These are phyloP conservation scores for Thraustochytrium sp. DNA, from an alignment of 352 stramenopile genomes.

Conservation along the genomic window DNA sequence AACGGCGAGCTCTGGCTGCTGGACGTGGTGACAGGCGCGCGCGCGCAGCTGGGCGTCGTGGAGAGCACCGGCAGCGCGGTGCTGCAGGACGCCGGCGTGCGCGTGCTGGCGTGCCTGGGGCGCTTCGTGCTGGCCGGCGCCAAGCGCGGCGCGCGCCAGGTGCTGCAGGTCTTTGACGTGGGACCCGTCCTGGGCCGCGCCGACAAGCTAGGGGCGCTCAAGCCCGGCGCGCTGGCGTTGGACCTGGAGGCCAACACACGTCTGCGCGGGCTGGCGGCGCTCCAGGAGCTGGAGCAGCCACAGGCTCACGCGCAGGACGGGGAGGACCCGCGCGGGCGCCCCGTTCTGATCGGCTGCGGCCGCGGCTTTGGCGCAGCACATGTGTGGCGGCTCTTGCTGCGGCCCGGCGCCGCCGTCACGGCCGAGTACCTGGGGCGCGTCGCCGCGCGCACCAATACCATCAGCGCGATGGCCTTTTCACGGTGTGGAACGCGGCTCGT, in stretches of 20 bases:
- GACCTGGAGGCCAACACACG: neutral
- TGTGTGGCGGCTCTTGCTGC: neutral
- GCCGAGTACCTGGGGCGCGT: neutral
- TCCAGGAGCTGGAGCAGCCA: neutral
- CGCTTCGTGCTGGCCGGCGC: neutral
- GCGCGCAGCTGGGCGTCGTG: neutral
- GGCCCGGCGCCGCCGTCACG: neutral
- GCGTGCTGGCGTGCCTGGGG: neutral
- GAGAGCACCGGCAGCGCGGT: neutral
- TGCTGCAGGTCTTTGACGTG: slow-evolving; percentile 29
- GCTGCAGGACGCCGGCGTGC: neutral
- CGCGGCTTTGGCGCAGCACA: slow-evolving; percentile 5
- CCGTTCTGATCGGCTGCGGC: neutral
- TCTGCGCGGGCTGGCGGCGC: neutral
- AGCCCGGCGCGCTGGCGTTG: neutral
- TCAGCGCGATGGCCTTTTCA: neutral
- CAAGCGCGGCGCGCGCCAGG: neutral
- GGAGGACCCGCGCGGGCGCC: neutral
- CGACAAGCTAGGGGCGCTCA: neutral
- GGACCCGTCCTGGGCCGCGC: neutral
- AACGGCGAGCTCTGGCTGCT: slow-evolving; percentile 26
- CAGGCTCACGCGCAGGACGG: too few species aligned
- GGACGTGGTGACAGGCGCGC: neutral
- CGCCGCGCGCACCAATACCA: neutral
- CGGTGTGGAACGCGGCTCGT: neutral